A percentile compares a stretch with the other conserved stretches of the same genome.
These are phyloP conservation scores for Malus hybrid DNA, from an alignment of 331 rosid genomes.

Conservation along the genomic window DNA sequence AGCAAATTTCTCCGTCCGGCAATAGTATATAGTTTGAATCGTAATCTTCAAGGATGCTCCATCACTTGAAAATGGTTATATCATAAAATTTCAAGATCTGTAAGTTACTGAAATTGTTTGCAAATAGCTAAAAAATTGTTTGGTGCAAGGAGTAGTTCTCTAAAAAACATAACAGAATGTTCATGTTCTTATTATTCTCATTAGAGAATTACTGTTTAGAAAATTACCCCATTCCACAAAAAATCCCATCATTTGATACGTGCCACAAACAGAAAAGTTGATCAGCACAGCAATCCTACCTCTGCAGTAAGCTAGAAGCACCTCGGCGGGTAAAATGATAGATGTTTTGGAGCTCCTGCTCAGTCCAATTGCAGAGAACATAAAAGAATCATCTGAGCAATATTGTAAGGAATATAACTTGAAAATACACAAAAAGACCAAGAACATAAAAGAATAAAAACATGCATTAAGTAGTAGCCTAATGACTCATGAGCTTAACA, in stretches of 20 bases:
- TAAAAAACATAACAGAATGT: neutral
- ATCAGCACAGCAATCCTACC: neutral
- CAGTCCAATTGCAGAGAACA: neutral
- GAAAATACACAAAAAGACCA: slow-evolving; percentile 6
- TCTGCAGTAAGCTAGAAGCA: neutral
- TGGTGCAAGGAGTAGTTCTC: neutral
- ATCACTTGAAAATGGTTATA: neutral
- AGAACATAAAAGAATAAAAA: neutral
- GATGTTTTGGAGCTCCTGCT: neutral
- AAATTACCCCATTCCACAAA: neutral
- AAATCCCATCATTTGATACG: neutral
- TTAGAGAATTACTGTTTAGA: neutral
- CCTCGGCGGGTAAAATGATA: neutral
- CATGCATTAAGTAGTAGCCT: neutral
- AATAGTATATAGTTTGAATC: neutral
- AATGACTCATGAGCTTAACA: neutral
- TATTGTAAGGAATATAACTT: neutral
- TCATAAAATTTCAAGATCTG: neutral
- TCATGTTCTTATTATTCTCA: neutral
- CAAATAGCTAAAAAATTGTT: neutral
- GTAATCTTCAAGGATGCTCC: neutral
- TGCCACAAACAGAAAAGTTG: neutral
- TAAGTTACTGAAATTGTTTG: neutral
- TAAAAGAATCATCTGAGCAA: neutral
- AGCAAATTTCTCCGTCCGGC: neutral